A percentile compares a stretch with the other conserved stretches of the same genome.
Conservation (phyloP, 768 basidiomycete genomes). For the Macrolepiota fuliginosa region DNA sequence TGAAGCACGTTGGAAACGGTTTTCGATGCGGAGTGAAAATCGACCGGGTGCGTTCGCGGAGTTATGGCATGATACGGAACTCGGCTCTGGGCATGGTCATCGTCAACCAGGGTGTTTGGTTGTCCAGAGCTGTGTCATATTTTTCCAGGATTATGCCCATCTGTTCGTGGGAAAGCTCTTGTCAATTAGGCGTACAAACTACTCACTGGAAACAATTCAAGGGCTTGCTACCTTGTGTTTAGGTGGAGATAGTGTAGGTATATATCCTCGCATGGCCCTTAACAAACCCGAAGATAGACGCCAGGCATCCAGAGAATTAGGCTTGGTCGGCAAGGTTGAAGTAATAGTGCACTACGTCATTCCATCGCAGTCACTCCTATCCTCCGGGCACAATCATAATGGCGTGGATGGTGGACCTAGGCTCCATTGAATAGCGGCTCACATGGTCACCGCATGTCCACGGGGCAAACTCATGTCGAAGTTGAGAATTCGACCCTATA, state of each 20-base stretch:
- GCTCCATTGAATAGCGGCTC: not conserved
- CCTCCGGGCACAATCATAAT: not conserved
- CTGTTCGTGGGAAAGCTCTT: not conserved
- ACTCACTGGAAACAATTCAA: not conserved
- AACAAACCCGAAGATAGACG: not conserved
- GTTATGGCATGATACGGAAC: conserved; percentile 9
- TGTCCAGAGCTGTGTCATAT: not conserved
- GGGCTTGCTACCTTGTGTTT: not conserved
- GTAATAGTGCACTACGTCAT: not conserved
- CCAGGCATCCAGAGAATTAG: conserved; percentile 1
- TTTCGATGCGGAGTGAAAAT: conserved; percentile 3
- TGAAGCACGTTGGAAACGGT: conserved; percentile 8
- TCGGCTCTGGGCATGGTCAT: not conserved
- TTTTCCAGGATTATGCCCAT: conserved; percentile 6
- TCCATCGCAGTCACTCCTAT: not conserved
- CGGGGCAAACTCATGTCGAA: conserved; percentile 1
- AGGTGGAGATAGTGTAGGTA: not conserved
- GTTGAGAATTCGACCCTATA: not conserved
- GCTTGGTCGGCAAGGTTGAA: not conserved
- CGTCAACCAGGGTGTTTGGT: not conserved
- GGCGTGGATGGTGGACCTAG: not conserved
- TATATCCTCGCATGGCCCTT: not conserved
- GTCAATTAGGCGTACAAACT: not conserved
- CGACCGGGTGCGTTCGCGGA: conserved; percentile 2
- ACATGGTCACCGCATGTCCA: conserved; percentile 1